Evolutionary conservation across 305 asterid genomes (phyloP), one percentile per base, ranked within the genome.

Genomic region (Fraxinus sp.): DNA sequence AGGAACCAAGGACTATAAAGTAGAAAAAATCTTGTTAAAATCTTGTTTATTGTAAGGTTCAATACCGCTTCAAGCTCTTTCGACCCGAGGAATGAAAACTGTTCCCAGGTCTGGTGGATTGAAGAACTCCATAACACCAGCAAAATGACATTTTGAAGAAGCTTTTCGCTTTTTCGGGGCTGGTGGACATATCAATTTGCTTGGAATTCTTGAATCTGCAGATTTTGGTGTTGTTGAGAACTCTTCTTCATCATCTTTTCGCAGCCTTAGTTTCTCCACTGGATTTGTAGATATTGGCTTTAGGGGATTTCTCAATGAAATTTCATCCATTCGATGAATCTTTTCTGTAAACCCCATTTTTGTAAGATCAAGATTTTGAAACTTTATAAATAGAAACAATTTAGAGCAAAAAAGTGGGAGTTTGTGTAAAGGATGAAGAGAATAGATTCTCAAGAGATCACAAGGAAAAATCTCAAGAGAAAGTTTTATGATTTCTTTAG

Each of bases 131-230:
- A 87, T 90, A 26, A 35, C 89, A 26, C 90, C 88, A 59, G 83
- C 85, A 66, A 82, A 85, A 52, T 82, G 83, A 83, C 92, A 89
- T 82, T 83, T 91, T 18, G 93, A 79, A 70, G 94, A 79, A 11
- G 93, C 70, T 77, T 89, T 94, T 78, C 91, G 85, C 88, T 94
- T 94, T 35, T 90, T 92, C 0, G 97, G 95, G 66, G 98, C 88
- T 0, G 95, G 94, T 2, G 97, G 98, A 81, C 97, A 94, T 13
- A 82, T 37, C 35, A 82, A 68, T 76, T 62, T 86, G n/a, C 49
- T 73, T 5, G 92, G 68, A 36, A 89, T 90, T 84, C 89, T 90
- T 41, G 95, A 88, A 57, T 85, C 94, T 24, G 87, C 89, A 7
- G 87, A 88, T 3, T 92, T 92, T 9, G 98, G 98, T 33, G 98